Conservation (phyloP, 169 alveolate species). For the Haemoproteus tartakovskyi region DNA sequence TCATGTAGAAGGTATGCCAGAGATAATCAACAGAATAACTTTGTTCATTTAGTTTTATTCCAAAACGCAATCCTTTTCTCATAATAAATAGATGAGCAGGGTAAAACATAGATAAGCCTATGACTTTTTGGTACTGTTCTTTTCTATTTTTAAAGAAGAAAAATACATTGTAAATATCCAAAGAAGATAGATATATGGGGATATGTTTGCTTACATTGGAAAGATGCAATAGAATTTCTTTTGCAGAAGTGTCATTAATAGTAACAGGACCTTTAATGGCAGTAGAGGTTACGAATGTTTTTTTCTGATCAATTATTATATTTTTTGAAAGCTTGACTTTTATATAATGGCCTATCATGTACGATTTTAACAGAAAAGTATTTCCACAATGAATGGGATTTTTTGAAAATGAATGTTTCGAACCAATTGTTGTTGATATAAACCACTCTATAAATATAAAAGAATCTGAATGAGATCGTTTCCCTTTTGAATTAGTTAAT, state of each 20-base stretch:
- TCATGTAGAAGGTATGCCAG: conserved; percentile 45
- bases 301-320: conserved; percentile 48
- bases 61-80: conserved; percentile 49
- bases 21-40: conserved; percentile 58
- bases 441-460: conserved; percentile 73
- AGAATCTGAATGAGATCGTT: conserved; percentile 13
- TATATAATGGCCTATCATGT: conserved; percentile 75
- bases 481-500: neutral
- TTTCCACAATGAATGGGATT: conserved; percentile 60
- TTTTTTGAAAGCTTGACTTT: conserved; percentile 72
- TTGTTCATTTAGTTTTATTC: conserved; percentile 30
- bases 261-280: conserved; percentile 73
- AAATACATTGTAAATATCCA: conserved; percentile 43
- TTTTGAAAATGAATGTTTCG: conserved; percentile 47
- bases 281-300: conserved; percentile 66
- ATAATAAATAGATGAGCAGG: conserved; percentile 44
- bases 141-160: conserved; percentile 30
- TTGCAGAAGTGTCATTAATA: conserved; percentile 68
- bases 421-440: conserved; percentile 67
- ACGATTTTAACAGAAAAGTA: conserved; percentile 69
- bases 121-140: conserved; percentile 1
- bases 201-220: conserved; percentile 62
- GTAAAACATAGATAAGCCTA: conserved; percentile 54
- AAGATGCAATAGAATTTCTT: conserved; percentile 63
- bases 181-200: conserved; percentile 27